A percentile compares a stretch with the other conserved stretches of the same genome.
phyloP scores from a whole-genome alignment of 768 basidiomycete species.

The Sarcodon sp. region DNA sequence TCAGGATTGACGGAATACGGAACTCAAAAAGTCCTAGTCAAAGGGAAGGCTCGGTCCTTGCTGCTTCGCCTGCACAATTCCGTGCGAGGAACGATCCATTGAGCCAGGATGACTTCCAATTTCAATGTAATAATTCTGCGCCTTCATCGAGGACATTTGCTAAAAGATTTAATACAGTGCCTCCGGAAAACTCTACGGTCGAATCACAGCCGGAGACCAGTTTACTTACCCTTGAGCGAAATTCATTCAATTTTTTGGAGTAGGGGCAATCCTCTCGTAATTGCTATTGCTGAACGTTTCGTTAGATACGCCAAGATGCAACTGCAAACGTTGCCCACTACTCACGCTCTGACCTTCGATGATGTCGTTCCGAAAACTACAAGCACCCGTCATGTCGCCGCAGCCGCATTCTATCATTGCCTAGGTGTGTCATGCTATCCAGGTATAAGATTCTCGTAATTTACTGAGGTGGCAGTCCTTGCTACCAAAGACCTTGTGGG shows the following conservation, averaged over 20 bases:
- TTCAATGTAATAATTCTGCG: constrained; percentile 35
- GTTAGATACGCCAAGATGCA: constrained; percentile 72
- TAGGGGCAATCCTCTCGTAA: constrained; percentile 19
- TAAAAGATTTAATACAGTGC: constrained; percentile 9
- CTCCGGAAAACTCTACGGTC: constrained; percentile 14
- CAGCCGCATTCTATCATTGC: constrained; percentile 78
- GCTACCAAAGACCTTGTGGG: constrained; percentile 61
- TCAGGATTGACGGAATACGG: constrained; percentile 29
- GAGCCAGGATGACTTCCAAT: constrained; percentile 49
- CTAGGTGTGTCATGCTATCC: constrained; percentile 33
- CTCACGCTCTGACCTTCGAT: constrained; percentile 43
- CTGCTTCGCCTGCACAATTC: constrained; percentile 37
- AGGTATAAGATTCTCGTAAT: neutral
- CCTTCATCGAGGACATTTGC: neutral
- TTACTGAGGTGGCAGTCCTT: constrained; percentile 35
- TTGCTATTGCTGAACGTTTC: constrained; percentile 7
- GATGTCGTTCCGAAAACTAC: constrained; percentile 50
- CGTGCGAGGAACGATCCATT: constrained; percentile 24
- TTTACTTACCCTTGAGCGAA: constrained; percentile 51
- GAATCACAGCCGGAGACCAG: constrained; percentile 45
- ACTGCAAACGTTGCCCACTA: constrained; percentile 38
- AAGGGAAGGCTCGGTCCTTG: constrained; percentile 42
- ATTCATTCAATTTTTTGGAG: constrained; percentile 76
- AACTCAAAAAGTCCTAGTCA: constrained; percentile 33
- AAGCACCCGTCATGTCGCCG: constrained; percentile 67